phyloP scores from a whole-genome alignment of 164 flowering plant genomes.

The Stephania japonica region DNA sequence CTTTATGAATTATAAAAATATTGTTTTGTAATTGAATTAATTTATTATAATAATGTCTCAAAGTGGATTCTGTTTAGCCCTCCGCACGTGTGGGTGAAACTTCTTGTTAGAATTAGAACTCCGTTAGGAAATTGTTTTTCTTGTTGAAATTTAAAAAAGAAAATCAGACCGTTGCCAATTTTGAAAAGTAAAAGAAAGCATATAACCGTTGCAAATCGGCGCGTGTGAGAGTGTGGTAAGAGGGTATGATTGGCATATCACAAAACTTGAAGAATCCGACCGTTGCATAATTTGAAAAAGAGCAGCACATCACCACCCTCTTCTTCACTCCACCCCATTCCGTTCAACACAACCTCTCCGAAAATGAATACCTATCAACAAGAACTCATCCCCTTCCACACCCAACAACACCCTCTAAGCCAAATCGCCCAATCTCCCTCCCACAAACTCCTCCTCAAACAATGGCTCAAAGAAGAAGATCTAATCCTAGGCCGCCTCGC shows the following conservation, averaged over 20 bases:
- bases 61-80: too few relatives aligned
- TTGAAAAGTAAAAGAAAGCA: not conserved
- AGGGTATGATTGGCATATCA: not conserved
- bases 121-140: too few relatives aligned
- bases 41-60: too few relatives aligned
- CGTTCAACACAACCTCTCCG: not conserved
- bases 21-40: too few relatives aligned
- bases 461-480: constrained; percentile 43
- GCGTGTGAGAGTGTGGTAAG: not conserved
- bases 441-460: constrained; percentile 88
- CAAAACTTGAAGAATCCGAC: not conserved
- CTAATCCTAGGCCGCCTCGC: constrained; percentile 67
- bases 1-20: too few relatives aligned
- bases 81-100: too few relatives aligned
- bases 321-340: not conserved
- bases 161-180: not conserved
- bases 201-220: not conserved
- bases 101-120: too few relatives aligned
- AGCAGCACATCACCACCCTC: not conserved
- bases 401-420: constrained; percentile 63
- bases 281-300: not conserved
- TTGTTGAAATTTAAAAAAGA: too few relatives aligned
- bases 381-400: constrained; percentile 8
- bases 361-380: constrained; percentile 9
- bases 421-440: constrained; percentile 85